Evolutionary conservation across 2,329 filamentous ascomycete species (phyloP).

Genomic region (Clonostachys rosea): DNA sequence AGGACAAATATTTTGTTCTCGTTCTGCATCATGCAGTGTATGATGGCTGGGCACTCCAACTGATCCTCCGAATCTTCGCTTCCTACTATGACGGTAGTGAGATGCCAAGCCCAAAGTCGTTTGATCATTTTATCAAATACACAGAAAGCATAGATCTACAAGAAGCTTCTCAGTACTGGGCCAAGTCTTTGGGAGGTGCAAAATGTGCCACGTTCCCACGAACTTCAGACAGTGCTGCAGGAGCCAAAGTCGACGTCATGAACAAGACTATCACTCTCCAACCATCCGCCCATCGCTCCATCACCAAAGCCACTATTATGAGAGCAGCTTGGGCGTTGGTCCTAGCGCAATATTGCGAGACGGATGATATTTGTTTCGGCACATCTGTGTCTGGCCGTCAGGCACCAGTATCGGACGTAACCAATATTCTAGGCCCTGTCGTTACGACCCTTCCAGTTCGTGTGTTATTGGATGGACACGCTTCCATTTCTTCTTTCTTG

Average conservation of each 20-base stretch:
- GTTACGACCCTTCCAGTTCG: slow-evolving; percentile 5
- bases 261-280: slow-evolving; percentile 1
- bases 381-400: slow-evolving; percentile 10
- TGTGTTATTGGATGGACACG: neutral
- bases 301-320: slow-evolving; percentile 5
- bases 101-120: slow-evolving; percentile 1
- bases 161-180: slow-evolving; percentile 4
- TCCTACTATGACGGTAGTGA: neutral
- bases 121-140: slow-evolving; percentile 23
- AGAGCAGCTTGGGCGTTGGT: slow-evolving; percentile 9
- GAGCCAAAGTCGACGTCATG: neutral
- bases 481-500: slow-evolving; percentile 4
- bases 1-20: slow-evolving; percentile 5
- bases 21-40: slow-evolving; percentile 10
- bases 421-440: slow-evolving; percentile 7
- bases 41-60: slow-evolving; percentile 8
- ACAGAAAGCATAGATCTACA: slow-evolving; percentile 20
- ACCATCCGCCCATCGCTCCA: neutral
- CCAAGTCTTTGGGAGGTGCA: slow-evolving; percentile 4
- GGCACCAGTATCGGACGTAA: slow-evolving; percentile 7
- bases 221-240: neutral
- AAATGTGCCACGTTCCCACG: neutral
- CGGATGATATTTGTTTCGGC: slow-evolving; percentile 8
- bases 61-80: slow-evolving; percentile 1
- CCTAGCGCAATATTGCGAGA: slow-evolving; percentile 4